Evolutionary conservation across 1,284 basidiomycete genomes (phyloP), one percentile per base, ranked within the genome.

Genomic region (Ceratobasidium sp.): DNA sequence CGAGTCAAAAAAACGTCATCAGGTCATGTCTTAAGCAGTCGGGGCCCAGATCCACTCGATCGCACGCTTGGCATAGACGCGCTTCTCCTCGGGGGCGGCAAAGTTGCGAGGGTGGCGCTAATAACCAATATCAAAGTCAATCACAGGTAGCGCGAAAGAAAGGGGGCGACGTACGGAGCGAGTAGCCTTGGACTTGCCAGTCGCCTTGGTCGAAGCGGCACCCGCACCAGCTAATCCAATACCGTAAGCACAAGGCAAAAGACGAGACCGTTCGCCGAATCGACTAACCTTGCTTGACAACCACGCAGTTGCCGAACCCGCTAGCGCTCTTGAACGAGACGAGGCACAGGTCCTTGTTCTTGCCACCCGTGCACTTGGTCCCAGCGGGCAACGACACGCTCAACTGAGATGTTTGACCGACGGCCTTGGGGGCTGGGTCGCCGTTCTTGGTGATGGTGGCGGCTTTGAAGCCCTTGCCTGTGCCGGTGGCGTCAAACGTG

Each of bases 391-490:
- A 9, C 8, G 53, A 46, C 14, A 70, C 53, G 32, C 16, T 48
- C 39, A 70, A 52, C 53, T 57, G 39, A 9, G 52, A n/a, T 1
- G 26, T 58, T 30, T 30, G 6, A n/a, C 74, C 74, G n/a, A n/a
- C 70, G 41, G 34, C 71, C 21, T 59, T 71, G 28, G 74, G 74
- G 1, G 70, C 69, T 39, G 28, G 36, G 12, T 67, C 60, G 58
- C 84, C 84, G 72, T 85, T 84, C 71, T 77, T 80, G 3, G 80
- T 80, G 18, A 84, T 80, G 6, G 78, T 81, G 39, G 79, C 80
- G 1, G 58, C 74, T 10, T 79, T 78, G 69, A 85, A 84, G 16
- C 75, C 80, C 26, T 80, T 81, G 16, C 83, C 83, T 3, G 78
- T 79, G 32, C 81, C 83, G 21, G 81, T 80, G 23, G 82, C 76